Base-by-base conservation (phyloP, 306 rosid genomes). In the Ziziphus jujuba region DNA sequence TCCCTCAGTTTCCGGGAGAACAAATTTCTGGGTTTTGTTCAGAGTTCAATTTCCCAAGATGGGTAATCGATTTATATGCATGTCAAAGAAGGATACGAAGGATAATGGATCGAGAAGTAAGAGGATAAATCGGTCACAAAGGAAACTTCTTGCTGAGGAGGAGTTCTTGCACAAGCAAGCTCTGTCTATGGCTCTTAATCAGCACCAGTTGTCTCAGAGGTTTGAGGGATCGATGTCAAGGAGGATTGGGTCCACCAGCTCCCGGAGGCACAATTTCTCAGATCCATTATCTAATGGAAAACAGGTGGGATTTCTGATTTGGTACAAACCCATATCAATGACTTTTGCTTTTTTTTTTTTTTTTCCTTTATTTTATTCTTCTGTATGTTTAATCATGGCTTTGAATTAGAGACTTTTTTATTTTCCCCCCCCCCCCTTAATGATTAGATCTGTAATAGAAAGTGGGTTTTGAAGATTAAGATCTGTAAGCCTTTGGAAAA, bases 211-310 rank as follows among this genome's bases (percentile, higher is more conserved):
- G 72, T 95, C 99, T 59, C 99, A 95, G 84, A 88, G 99, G 82
- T 90, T 90, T 59, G 99, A 95, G 14, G 97, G 97, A 11, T 95
- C 99, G n/a, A 90, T 85, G 93, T 95, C 99, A 15, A 61, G 97
- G 36, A 70, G 97, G 77, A 79, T 87, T 71, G 99, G 97, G 54
- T 87, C 97, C 35, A 91, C 91, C 0, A 91, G 97, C 80, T 86
- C 96, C 36, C 78, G 95, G 69, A 85, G 96, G 60, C 90, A 70
- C 55, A 85, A 70, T 75, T 67, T 82, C 0, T 38, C 93, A 23
- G 99, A 95, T 49, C 78, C 96, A 36, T 24, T 90, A 17, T 47
- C 84, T 59, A 84, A 72, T 54, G 79, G 58, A 51, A 93, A 90
- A 67, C 95, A 75, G 96, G 99, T 88, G 50, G 34, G 34, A 51